Percentiles rank a stretch among this genome's conserved stretches.
Conservation (phyloP, 352 stramenopile genomes). For the Paralagenidium karlingii region DNA sequence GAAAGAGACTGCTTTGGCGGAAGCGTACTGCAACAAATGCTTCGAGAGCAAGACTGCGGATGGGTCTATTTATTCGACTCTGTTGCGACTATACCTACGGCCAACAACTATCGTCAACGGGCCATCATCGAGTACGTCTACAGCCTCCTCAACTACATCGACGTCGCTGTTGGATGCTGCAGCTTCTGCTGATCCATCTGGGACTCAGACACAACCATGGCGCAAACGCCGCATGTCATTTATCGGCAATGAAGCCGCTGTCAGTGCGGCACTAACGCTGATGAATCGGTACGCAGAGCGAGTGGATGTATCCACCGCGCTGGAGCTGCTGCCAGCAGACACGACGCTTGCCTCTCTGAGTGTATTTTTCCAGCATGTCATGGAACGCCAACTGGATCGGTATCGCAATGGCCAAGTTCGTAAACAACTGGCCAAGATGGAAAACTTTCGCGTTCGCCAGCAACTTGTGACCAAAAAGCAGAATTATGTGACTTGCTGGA, state of each 20-base stretch:
- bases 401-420: slow-evolving; percentile 74
- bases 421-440: slow-evolving; percentile 81
- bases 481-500: slow-evolving; percentile 58
- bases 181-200: no score
- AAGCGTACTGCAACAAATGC: slow-evolving; percentile 72
- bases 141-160: slow-evolving; percentile 1
- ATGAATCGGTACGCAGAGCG: slow-evolving; percentile 75
- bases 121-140: slow-evolving; percentile 4
- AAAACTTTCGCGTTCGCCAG: slow-evolving; percentile 71
- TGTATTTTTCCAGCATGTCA: slow-evolving; percentile 54
- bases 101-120: slow-evolving; percentile 12
- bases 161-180: slow-evolving; percentile 8
- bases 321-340: slow-evolving; percentile 55
- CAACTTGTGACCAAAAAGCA: slow-evolving; percentile 51
- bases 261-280: slow-evolving; percentile 53
- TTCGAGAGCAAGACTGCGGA: slow-evolving; percentile 62
- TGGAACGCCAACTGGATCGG: slow-evolving; percentile 64
- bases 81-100: slow-evolving; percentile 63
- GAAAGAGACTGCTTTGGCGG: slow-evolving; percentile 50
- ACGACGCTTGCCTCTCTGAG: slow-evolving; percentile 30
- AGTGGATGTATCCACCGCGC: slow-evolving; percentile 63
- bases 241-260: slow-evolving; percentile 46
- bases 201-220: slow-evolving; percentile 2
- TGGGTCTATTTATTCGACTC: slow-evolving; percentile 69
- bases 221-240: slow-evolving; percentile 11